A percentile compares a stretch with the other conserved stretches of the same genome.
These are phyloP conservation scores for Cryptosporidium tyzzeri DNA, from an alignment of 169 alveolate genomes.

Conservation along the genomic window DNA sequence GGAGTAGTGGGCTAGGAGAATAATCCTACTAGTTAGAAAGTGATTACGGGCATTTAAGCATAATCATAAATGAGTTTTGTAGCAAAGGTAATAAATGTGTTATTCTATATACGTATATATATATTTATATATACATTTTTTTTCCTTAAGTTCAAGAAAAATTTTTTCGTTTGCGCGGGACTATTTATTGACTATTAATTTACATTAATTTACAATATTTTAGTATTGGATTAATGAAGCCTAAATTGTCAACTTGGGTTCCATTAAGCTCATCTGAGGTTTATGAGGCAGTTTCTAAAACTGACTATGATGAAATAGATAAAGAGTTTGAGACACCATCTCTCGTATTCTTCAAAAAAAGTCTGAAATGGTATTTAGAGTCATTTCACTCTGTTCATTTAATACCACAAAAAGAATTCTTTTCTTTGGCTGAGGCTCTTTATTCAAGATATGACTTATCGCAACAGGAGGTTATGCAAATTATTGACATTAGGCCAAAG, in stretches of 20 bases:
- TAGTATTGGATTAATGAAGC: slow-evolving; percentile 10
- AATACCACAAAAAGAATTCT: neutral
- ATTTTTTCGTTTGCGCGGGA: neutral
- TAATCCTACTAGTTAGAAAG: neutral
- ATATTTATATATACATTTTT: no score
- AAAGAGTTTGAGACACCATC: slow-evolving; percentile 5
- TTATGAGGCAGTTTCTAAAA: slow-evolving; percentile 21
- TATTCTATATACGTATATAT: neutral
- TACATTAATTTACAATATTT: neutral
- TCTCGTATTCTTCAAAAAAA: slow-evolving; percentile 22
- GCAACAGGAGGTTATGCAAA: slow-evolving; percentile 58
- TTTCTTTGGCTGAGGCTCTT: slow-evolving; percentile 25
- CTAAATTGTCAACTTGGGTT: slow-evolving; percentile 51
- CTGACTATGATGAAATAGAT: neutral
- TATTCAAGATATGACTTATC: slow-evolving; percentile 22
- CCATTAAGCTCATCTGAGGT: slow-evolving; percentile 65
- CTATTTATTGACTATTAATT: neutral
- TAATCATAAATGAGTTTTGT: no score
- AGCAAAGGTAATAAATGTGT: neutral
- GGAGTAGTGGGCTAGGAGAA: neutral
- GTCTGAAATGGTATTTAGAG: slow-evolving; percentile 60
- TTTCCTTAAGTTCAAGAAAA: no score
- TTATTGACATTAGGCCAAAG: slow-evolving; percentile 41
- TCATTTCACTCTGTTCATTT: slow-evolving; percentile 16
- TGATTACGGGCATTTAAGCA: no score